phyloP scores from a whole-genome alignment of 495 filamentous ascomycete species.

The Evernia prunastri region DNA sequence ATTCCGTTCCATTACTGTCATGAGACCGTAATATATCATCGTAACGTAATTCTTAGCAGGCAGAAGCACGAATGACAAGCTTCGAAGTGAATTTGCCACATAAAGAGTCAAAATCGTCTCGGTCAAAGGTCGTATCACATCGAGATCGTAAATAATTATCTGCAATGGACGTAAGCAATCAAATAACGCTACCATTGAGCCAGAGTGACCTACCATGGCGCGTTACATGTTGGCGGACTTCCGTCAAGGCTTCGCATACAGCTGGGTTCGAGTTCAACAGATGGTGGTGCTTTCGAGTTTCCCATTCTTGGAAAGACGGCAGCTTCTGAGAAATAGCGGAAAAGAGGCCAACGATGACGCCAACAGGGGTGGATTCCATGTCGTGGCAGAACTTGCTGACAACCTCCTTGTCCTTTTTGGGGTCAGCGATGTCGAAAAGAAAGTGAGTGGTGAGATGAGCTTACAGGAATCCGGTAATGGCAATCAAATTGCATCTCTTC shows the following conservation, averaged over 20 bases:
- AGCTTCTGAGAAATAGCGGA: conserved; percentile 92
- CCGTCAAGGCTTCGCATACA: conserved; percentile 89
- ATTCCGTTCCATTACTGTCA: background rate
- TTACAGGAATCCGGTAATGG: conserved; percentile 74
- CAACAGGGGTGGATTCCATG: conserved; percentile 90
- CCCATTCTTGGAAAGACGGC: conserved; percentile 84
- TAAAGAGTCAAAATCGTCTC: conserved; percentile 82
- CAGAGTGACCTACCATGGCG: conserved; percentile 66
- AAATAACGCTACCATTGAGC: background rate
- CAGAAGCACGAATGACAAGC: conserved; percentile 89
- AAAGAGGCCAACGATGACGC: conserved; percentile 91
- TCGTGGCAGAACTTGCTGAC: conserved; percentile 89
- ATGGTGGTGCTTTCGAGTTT: conserved; percentile 78
- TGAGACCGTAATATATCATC: conserved; percentile 2
- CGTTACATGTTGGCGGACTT: conserved; percentile 79
- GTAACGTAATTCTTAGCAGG: conserved; percentile 26
- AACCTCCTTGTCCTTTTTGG: conserved; percentile 55
- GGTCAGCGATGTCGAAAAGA: background rate
- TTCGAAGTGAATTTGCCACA: conserved; percentile 93
- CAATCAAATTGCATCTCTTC: conserved; percentile 97
- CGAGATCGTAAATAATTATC: conserved; percentile 55
- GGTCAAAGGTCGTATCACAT: conserved; percentile 66
- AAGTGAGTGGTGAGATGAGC: conserved; percentile 17
- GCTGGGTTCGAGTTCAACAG: conserved; percentile 79
- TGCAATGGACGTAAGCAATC: conserved; percentile 34